Evolutionary conservation across 176 grass and related monocot species (phyloP).

Genomic region (Oryza brachyantha): DNA sequence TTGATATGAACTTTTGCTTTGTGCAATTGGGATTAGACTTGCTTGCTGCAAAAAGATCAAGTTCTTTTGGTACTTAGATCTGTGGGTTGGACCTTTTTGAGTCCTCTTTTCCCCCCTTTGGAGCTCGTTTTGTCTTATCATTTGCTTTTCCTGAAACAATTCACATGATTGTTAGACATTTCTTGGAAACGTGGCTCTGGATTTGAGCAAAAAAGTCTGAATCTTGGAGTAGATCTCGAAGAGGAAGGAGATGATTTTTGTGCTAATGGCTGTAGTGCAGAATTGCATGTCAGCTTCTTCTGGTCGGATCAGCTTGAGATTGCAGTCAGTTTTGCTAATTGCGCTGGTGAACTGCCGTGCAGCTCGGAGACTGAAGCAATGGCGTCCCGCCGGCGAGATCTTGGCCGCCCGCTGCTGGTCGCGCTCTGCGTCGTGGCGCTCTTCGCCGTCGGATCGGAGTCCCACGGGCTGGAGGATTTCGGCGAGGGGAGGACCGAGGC

Average conservation of each 20-base stretch:
- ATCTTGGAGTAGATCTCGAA: constrained; percentile 5
- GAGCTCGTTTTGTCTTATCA: not conserved
- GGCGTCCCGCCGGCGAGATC: constrained; percentile 27
- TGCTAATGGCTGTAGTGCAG: not conserved
- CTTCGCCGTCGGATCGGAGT: constrained; percentile 31
- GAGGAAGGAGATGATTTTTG: not conserved
- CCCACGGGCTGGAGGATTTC: constrained; percentile 39
- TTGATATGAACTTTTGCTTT: not conserved
- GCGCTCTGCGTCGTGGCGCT: constrained; percentile 36
- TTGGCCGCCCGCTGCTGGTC: not conserved
- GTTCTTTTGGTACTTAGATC: constrained; percentile 2
- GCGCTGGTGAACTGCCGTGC: not conserved
- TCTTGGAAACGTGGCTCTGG: not conserved
- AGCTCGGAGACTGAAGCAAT: constrained; percentile 23
- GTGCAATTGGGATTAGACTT: constrained; percentile 6
- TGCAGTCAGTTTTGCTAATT: not conserved
- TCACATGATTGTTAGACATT: not conserved
- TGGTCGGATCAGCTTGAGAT: not conserved
- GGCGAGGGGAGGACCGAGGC: not conserved
- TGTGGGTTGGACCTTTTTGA: not conserved
- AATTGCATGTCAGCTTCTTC: not conserved
- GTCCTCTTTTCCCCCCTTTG: not conserved
- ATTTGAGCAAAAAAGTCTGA: not conserved
- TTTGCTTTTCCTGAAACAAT: not conserved
- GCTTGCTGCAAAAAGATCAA: not conserved